A percentile compares a stretch with the other conserved stretches of the same genome.
phyloP scores from a whole-genome alignment of 1,284 basidiomycete species.

The Ganoderma leucocontextum region DNA sequence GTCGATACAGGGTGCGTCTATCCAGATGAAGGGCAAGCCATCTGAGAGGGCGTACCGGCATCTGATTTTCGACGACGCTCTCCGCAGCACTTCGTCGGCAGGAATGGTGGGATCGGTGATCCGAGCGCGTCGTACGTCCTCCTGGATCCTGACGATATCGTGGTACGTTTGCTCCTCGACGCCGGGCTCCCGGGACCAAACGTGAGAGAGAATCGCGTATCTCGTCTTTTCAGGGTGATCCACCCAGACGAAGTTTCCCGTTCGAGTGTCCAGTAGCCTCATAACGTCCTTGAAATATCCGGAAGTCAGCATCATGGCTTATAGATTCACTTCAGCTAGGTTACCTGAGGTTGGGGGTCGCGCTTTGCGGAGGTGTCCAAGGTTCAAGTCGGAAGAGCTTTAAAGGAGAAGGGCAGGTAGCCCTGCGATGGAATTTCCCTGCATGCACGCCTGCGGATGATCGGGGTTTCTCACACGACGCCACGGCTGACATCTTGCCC shows the following conservation, averaged over 20 bases:
- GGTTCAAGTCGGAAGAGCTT: too few relatives aligned
- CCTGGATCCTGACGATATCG: constrained; percentile 4
- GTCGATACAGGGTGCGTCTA: constrained; percentile 15
- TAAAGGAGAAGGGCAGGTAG: too few relatives aligned
- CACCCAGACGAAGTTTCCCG: not conserved
- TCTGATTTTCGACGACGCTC: not conserved
- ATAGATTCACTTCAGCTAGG: too few relatives aligned
- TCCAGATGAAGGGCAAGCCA: not conserved
- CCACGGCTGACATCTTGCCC: too few relatives aligned
- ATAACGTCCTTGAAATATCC: not conserved
- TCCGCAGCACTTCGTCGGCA: not conserved
- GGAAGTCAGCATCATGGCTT: too few relatives aligned
- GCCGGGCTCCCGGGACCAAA: not conserved
- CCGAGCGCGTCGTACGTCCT: not conserved
- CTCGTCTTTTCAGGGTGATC: not conserved
- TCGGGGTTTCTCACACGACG: too few relatives aligned
- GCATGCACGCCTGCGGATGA: too few relatives aligned
- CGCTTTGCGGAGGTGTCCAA: too few relatives aligned
- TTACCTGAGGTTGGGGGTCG: too few relatives aligned
- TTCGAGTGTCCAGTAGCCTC: constrained; percentile 4
- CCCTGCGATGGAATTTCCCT: too few relatives aligned
- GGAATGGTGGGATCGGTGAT: not conserved
- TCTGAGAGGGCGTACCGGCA: constrained; percentile 7
- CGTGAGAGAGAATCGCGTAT: constrained; percentile 8
- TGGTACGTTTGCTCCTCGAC: constrained; percentile 5